Base-by-base conservation (phyloP, 2,329 filamentous ascomycete genomes). In the Magnaporthiopsis incrustans region DNA sequence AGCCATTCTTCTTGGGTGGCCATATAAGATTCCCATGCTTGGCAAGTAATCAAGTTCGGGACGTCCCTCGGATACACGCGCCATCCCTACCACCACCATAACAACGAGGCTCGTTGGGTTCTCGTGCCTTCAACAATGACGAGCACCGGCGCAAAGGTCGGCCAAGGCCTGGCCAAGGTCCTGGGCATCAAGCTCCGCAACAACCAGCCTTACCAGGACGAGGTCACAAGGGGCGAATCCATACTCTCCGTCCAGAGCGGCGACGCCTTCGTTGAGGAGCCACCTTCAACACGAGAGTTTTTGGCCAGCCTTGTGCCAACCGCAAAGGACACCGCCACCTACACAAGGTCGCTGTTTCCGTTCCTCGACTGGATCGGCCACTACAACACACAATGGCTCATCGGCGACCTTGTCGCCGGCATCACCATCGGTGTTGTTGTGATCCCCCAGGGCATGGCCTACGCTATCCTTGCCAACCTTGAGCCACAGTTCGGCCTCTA, bases 381-480 rank as follows among this genome's bases (percentile, higher is more conserved):
- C 69, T 99, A 99, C 79, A 99, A 99, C 73, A 14, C 88, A 4
- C 88, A 92, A 78, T 99, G 95, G 95, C 77, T 97, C 7, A 75
- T 86, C 22, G 95, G 95, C 70, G 95, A 99, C 77, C 76, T 98
- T 60, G 88, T 98, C 65, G 94, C 95, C 65, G 94, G 78, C 64
- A 78, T 81, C 69, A 86, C 84, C 3, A 82, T 85, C 64, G 83
- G 84, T n/a, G 82, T 82, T 50, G 80, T 86, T 30, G 92, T 97
- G 32, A 91, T 98, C n/a, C 94, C 94, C 7, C 94, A 98, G 74
- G 89, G 92, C 67, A 97, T 98, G 94, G 93, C 94, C 0, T 98
- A 98, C 76, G 93, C 94, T 35, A 81, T 88, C 66, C 82, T 98
- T 32, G 94, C 94, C 59, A 84, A 88, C 66, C 82, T 98, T n/a